Conservation (phyloP, 2,329 filamentous ascomycete species). For the Aspergillus fumigatiaffinis region DNA sequence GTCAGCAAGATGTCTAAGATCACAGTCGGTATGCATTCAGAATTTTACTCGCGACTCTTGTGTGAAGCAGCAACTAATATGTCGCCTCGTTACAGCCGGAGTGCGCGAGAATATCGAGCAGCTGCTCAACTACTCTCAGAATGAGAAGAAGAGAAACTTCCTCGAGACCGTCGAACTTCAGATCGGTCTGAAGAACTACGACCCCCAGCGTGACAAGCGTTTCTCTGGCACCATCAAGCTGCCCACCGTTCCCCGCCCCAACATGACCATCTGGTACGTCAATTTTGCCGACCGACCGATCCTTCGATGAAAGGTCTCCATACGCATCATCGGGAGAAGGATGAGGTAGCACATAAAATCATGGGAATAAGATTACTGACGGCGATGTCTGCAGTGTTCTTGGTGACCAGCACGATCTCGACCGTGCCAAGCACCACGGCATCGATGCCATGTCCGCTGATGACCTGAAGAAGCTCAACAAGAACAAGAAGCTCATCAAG, state of each 20-base stretch:
- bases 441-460: conserved; percentile 98
- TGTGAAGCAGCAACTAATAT: not conserved
- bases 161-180: conserved; percentile 79
- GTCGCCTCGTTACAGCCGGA: conserved; percentile 59
- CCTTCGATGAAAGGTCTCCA: not conserved
- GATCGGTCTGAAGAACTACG: conserved; percentile 98
- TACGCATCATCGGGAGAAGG: not conserved
- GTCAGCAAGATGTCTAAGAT: conserved; percentile 59
- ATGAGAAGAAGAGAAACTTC: conserved; percentile 98
- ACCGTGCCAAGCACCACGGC: conserved; percentile 98
- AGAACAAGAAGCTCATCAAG: conserved; percentile 99
- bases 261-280: conserved; percentile 76
- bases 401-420: conserved; percentile 96
- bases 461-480: conserved; percentile 99
- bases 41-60: not conserved
- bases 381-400: conserved; percentile 58
- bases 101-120: conserved; percentile 91
- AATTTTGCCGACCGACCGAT: conserved; percentile 6
- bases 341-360: not conserved
- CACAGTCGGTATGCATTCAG: conserved; percentile 49
- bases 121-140: conserved; percentile 89
- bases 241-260: conserved; percentile 82
- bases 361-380: conserved; percentile 11
- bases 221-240: conserved; percentile 99
- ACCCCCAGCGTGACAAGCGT: conserved; percentile 99